phyloP scores from a whole-genome alignment of 306 rosid species.

The Prosopis cineraria region DNA sequence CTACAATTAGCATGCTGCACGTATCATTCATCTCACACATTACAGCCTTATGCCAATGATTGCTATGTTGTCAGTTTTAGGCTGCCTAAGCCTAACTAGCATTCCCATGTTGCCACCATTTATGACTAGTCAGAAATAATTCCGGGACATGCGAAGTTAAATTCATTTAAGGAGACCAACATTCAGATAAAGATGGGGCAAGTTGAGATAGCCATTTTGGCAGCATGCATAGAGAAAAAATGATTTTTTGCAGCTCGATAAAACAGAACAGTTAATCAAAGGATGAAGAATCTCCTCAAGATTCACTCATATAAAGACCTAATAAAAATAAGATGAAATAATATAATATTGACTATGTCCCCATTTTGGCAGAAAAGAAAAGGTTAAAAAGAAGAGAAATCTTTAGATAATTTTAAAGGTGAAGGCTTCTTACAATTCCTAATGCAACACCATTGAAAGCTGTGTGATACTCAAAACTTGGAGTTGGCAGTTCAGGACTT shows the following conservation, averaged over 20 bases:
- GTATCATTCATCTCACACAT: constrained; percentile 7
- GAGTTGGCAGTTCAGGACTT: constrained; percentile 91
- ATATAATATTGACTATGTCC: constrained; percentile 6
- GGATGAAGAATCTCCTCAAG: neutral
- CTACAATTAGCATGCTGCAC: constrained; percentile 13
- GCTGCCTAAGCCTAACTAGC: constrained; percentile 2
- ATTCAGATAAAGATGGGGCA: neutral
- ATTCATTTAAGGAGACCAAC: neutral
- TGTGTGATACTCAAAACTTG: constrained; percentile 94
- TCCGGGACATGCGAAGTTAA: constrained; percentile 15
- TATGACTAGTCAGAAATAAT: constrained; percentile 4
- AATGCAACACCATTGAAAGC: constrained; percentile 90
- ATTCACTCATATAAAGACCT: neutral
- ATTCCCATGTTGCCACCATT: neutral
- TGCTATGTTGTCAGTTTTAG: neutral
- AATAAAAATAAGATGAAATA: constrained; percentile 3
- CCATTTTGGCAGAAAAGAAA: constrained; percentile 19
- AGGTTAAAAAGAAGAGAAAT: neutral
- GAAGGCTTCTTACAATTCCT: constrained; percentile 73
- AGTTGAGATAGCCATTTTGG: neutral
- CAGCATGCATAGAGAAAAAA: neutral
- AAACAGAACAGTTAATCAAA: neutral
- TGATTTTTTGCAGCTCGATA: neutral
- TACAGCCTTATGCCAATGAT: neutral
- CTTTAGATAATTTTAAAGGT: constrained; percentile 27